Conservation (phyloP, 2,329 filamentous ascomycete genomes). For the Diaporthe nobilis region DNA sequence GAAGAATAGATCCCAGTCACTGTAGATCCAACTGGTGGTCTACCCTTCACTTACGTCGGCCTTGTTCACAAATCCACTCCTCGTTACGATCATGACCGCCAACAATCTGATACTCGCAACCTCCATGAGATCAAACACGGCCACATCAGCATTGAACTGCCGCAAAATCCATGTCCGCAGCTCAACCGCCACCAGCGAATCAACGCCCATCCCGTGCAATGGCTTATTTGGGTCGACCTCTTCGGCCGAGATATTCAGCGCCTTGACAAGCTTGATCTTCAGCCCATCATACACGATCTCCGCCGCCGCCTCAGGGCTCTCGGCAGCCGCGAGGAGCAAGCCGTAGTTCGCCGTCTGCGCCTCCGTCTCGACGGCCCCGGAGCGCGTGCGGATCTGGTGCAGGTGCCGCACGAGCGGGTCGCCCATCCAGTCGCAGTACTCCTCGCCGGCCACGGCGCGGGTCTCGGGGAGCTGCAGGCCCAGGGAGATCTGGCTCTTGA, state of each 20-base stretch:
- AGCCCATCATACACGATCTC: slow-evolving; percentile 46
- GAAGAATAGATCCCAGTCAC: too few relatives aligned
- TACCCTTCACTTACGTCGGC: not conserved
- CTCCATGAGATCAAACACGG: slow-evolving; percentile 52
- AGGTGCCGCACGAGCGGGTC: slow-evolving; percentile 47
- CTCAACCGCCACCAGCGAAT: slow-evolving; percentile 47
- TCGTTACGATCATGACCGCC: not conserved
- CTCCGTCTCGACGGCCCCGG: not conserved
- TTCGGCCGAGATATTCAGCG: slow-evolving; percentile 44
- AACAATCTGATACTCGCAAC: not conserved
- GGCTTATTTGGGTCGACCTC: slow-evolving; percentile 44
- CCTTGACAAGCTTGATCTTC: slow-evolving; percentile 44
- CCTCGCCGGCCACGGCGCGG: slow-evolving; percentile 43
- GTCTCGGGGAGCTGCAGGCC: slow-evolving; percentile 45
- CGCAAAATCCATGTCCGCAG: slow-evolving; percentile 45
- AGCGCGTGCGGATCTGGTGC: slow-evolving; percentile 36
- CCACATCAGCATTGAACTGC: slow-evolving; percentile 45
- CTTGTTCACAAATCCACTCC: not conserved
- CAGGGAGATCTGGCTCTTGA: slow-evolving; percentile 45
- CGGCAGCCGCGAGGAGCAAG: slow-evolving; percentile 43
- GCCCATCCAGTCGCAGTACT: slow-evolving; percentile 42
- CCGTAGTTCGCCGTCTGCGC: slow-evolving; percentile 34
- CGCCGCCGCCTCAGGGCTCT: slow-evolving; percentile 43
- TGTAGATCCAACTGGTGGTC: too few relatives aligned
- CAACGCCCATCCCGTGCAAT: slow-evolving; percentile 45